Base-by-base conservation (phyloP, 176 grass and related monocot genomes). In the Secale cereale region DNA sequence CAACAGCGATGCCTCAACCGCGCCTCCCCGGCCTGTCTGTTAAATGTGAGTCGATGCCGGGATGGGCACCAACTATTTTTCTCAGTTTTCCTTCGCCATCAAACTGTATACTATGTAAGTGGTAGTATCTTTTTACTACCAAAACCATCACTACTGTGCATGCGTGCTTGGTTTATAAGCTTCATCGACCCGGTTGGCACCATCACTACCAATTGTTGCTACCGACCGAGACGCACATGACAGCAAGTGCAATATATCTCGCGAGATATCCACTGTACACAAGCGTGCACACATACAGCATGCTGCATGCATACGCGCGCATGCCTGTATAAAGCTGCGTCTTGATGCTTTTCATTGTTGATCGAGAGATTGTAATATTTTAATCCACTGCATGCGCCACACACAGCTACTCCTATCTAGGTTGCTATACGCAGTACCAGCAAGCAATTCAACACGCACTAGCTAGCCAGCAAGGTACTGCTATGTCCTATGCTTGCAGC, bases 1-100 rank as follows among this genome's bases (percentile, higher is more conserved):
- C 19, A 69, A 56, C 43, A 70, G 79, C 45, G 79, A 81, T 68
- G 64, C 79, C 79, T 52, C 63, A 81, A 23, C 61, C 20, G 39
- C 14, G 1, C 19, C 32, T 7, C 52, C 17, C 19, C n/a, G n/a
- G n/a, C n/a, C 27, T 32, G 35, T 62, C n/a, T 29, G 40, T 65
- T 66, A 50, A 46, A 77, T 77, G 75, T 45, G 43, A 45, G 43
- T 8, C 75, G 22, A 39, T 10, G 54, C 8, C 31, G 40, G 36
- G 35, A 78, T 19, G 66, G 69, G 36, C 59, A 7, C 35, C 35
- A 43, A 43, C 36, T 59, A 26, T 16, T 57, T 57, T 57, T 57
- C 52, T 54, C 50, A 7, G 2, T 8, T 57, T 57, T 57, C 52
- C 52, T 3, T 57, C 2, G 2, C 22, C 7, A 1, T 57, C 52